Evolutionary conservation across 163 green algal genomes (phyloP), one percentile per base, ranked within the genome.

Genomic region (Scenedesmus sp.): DNA sequence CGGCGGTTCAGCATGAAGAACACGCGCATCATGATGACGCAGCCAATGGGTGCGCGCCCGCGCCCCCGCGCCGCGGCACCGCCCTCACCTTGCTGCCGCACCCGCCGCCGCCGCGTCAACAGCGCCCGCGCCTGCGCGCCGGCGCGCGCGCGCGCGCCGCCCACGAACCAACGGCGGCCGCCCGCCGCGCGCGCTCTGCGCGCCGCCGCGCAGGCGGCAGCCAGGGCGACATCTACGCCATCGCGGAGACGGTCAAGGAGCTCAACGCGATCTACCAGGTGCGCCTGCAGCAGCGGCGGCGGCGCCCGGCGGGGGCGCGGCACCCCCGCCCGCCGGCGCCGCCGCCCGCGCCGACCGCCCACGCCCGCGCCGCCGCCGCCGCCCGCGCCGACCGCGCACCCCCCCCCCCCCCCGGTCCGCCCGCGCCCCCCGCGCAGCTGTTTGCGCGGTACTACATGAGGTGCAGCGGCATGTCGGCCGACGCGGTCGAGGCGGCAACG

Each of bases 21-120:
- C 86, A 89, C 93, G 0, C 86, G 95, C 28, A 95, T 98, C 84
- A 94, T 98, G 89, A 93, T 98, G 87, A 91, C 93, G 62, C 94
- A 98, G 84, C 95, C 94, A 24, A 91, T 93, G 82, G 93, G 91
- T 87, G 80, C 77, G 69, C 11, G 13, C 1, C 29, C 0, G 42
- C 6, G 74, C 62, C 17, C 60, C 14, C 39, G 39, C 39, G 10
- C 39, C 7, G 39, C 39, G 10, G 39, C 39, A 47, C 7, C 39
- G n/a, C n/a, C n/a, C n/a, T n/a, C n/a, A n/a, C n/a, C n/a, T n/a
- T n/a, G n/a, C n/a, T n/a, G n/a, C n/a, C n/a, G n/a, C n/a, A n/a
- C n/a, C 31, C n/a, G 36, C 36, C 26, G 36, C 63, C 56, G 45
- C 45, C 45, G 45, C 45, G 15, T 53, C 45, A 15, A 10, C 29